Evolutionary conservation across 2,329 filamentous ascomycete genomes (phyloP).

Genomic region (Harringtonia aguacate): DNA sequence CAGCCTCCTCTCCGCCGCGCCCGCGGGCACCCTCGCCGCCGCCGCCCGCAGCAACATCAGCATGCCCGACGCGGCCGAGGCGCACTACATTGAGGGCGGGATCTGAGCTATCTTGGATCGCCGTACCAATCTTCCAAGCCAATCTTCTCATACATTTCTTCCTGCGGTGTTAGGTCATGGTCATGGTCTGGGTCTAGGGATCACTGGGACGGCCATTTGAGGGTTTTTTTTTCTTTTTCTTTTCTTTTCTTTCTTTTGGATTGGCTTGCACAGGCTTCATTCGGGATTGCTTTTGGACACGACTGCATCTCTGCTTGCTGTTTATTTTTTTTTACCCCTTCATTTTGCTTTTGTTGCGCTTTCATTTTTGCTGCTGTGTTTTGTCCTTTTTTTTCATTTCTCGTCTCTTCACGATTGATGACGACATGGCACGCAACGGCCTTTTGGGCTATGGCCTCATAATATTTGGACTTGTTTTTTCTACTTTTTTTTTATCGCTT

Average conservation of each 20-base stretch:
- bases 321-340: not conserved
- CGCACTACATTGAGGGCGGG: slow-evolving; percentile 22
- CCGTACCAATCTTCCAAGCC: not conserved
- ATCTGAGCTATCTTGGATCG: too few species aligned
- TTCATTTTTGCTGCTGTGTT: too few species aligned
- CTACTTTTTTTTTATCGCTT: not conserved
- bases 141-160: not conserved
- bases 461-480: not conserved
- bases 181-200: too few species aligned
- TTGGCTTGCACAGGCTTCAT: not conserved
- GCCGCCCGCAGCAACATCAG: slow-evolving; percentile 23
- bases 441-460: too few species aligned
- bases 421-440: not conserved
- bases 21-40: slow-evolving; percentile 28
- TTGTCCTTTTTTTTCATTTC: not conserved
- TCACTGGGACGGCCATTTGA: not conserved
- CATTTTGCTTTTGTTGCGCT: not conserved
- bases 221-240: not conserved
- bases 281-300: not conserved
- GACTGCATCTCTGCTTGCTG: not conserved
- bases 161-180: not conserved
- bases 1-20: slow-evolving; percentile 19
- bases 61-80: slow-evolving; percentile 19
- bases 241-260: not conserved
- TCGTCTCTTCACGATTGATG: not conserved